These are phyloP conservation scores for Phaseolus lunatus DNA, from an alignment of 306 rosid species.

Conservation along the genomic window DNA sequence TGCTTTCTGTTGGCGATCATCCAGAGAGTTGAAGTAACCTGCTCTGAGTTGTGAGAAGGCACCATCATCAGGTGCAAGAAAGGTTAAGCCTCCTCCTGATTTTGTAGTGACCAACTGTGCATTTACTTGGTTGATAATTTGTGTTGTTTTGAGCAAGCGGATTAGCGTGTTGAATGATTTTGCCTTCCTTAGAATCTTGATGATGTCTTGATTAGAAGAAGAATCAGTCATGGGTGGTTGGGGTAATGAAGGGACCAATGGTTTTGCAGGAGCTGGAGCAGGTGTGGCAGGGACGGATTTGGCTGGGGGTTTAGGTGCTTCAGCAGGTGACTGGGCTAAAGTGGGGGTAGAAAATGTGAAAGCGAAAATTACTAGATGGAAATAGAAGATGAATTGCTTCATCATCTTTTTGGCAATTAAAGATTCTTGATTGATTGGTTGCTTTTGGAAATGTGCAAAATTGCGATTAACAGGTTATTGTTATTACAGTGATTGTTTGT, in stretches of 20 bases:
- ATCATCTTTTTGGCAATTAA: constrained; percentile 19
- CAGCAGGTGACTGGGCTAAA: constrained; percentile 55
- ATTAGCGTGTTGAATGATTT: constrained; percentile 59
- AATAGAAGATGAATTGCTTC: constrained; percentile 41
- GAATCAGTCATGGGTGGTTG: constrained; percentile 47
- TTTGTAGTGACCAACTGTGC: constrained; percentile 59
- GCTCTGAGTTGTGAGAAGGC: constrained; percentile 66
- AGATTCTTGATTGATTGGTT: not conserved
- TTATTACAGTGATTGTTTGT: too few species aligned
- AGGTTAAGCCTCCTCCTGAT: constrained; percentile 54
- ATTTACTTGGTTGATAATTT: constrained; percentile 63
- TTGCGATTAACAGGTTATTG: too few species aligned
- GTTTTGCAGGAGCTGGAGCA: constrained; percentile 48
- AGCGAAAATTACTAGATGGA: constrained; percentile 23
- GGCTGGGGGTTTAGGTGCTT: constrained; percentile 54
- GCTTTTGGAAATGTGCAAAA: constrained; percentile 20
- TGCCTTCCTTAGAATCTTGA: constrained; percentile 64
- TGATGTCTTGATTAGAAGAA: constrained; percentile 53
- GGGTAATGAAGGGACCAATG: constrained; percentile 50
- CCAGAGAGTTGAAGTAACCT: constrained; percentile 63
- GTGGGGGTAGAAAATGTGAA: constrained; percentile 33
- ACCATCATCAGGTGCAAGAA: constrained; percentile 62
- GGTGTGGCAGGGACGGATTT: constrained; percentile 33
- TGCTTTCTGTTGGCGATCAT: constrained; percentile 56
- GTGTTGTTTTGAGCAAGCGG: constrained; percentile 69